Conservation (phyloP, 2,329 filamentous ascomycete genomes). For the Aspergillus cejpii region DNA sequence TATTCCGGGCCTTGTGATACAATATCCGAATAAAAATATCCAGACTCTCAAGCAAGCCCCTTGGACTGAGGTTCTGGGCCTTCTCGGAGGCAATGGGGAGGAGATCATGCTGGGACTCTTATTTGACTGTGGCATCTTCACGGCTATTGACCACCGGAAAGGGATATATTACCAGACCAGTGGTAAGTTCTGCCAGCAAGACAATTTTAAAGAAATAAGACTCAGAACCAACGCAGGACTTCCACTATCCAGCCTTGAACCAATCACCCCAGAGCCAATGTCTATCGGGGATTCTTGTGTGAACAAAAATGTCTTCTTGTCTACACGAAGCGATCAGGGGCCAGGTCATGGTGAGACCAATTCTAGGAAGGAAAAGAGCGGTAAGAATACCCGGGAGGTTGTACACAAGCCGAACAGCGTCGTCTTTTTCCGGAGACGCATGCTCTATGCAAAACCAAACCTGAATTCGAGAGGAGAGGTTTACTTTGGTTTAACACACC, state of each 20-base stretch:
- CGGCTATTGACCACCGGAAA: constrained; percentile 51
- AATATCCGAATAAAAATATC: constrained; percentile 64
- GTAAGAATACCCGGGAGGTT: constrained; percentile 1
- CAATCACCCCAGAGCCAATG: constrained; percentile 14
- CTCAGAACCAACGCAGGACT: constrained; percentile 20
- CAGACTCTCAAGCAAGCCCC: constrained; percentile 59
- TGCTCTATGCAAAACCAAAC: constrained; percentile 73
- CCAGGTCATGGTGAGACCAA: not conserved
- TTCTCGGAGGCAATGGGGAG: constrained; percentile 70
- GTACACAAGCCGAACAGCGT: constrained; percentile 51
- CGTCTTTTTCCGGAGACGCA: constrained; percentile 69
- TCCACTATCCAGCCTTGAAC: constrained; percentile 28
- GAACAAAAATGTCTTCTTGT: not conserved
- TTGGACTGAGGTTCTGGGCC: constrained; percentile 68
- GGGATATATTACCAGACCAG: constrained; percentile 72
- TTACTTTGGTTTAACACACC: constrained; percentile 69
- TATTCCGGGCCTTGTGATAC: constrained; percentile 60
- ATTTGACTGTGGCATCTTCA: constrained; percentile 69
- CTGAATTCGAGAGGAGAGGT: constrained; percentile 62
- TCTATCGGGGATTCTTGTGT: not conserved
- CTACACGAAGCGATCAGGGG: not conserved
- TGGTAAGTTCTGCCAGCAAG: constrained; percentile 46
- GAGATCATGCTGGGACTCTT: constrained; percentile 71
- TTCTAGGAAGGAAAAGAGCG: not conserved
- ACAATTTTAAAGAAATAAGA: not conserved